Evolutionary conservation across 1,284 basidiomycete species (phyloP).

Genomic region (Chalciporus piperatoides): DNA sequence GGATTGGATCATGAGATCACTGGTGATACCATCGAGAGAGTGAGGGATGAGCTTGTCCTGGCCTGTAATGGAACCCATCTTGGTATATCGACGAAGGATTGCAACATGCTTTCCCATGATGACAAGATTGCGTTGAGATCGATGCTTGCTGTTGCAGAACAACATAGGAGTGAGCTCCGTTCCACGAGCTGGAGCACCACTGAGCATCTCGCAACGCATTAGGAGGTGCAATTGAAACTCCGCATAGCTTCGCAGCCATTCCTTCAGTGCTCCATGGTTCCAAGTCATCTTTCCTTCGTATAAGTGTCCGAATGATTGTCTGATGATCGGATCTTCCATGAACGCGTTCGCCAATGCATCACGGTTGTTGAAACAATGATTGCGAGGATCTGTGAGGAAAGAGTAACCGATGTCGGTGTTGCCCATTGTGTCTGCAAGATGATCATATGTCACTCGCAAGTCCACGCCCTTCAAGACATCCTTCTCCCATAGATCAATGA

Average conservation of each 20-base stretch:
- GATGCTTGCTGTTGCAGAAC: not conserved
- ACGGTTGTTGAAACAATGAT: not conserved
- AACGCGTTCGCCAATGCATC: not conserved
- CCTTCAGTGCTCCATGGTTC: not conserved
- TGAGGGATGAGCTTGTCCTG: slow-evolving; percentile 1
- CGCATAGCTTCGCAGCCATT: not conserved
- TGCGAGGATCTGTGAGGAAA: not conserved
- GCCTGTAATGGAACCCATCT: not conserved
- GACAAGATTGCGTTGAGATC: not conserved
- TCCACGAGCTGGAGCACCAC: not conserved
- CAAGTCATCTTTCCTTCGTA: not conserved
- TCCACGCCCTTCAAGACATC: too few relatives aligned
- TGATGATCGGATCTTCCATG: not conserved
- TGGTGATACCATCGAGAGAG: not conserved
- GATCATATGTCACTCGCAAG: too few relatives aligned
- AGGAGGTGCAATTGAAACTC: not conserved
- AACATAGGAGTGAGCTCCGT: not conserved
- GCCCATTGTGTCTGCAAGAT: too few relatives aligned
- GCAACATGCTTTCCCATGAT: not conserved
- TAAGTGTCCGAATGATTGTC: not conserved
- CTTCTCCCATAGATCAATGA: too few relatives aligned
- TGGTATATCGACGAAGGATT: not conserved
- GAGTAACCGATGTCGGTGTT: not conserved
- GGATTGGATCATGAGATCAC: not conserved
- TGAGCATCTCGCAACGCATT: not conserved